Conservation (phyloP, 2,329 filamentous ascomycete species). For the Penicillium sumatraense region DNA sequence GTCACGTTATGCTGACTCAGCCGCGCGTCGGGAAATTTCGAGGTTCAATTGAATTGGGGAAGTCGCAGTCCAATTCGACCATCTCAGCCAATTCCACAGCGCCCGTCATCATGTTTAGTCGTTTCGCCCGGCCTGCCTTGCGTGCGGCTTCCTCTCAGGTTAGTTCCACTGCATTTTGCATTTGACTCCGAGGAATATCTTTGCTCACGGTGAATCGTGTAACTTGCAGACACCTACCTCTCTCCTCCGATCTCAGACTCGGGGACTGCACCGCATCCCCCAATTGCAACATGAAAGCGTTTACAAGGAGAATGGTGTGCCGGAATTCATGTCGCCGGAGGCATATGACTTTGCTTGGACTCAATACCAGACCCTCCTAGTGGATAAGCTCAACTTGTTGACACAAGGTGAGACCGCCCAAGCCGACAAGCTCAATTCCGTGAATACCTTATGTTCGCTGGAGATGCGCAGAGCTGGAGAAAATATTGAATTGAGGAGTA, state of each 20-base stretch:
- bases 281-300: slow-evolving; percentile 51
- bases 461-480: not conserved
- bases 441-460: not conserved
- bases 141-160: slow-evolving; percentile 47
- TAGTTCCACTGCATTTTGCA: slow-evolving; percentile 14
- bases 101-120: slow-evolving; percentile 47
- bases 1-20: slow-evolving; percentile 21
- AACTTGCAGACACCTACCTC: slow-evolving; percentile 36
- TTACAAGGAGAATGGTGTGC: slow-evolving; percentile 61
- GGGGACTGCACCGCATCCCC: slow-evolving; percentile 52
- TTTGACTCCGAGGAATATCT: too few species aligned
- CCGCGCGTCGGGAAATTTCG: slow-evolving; percentile 38
- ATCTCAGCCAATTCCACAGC: not conserved
- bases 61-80: too few species aligned
- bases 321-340: slow-evolving; percentile 70
- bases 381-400: slow-evolving; percentile 76
- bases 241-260: slow-evolving; percentile 42
- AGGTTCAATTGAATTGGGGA: slow-evolving; percentile 27
- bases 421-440: slow-evolving; percentile 4
- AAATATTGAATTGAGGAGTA: not conserved
- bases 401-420: slow-evolving; percentile 64
- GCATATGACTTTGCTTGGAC: slow-evolving; percentile 80
- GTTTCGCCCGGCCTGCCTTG: slow-evolving; percentile 48
- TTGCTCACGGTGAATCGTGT: slow-evolving; percentile 23
- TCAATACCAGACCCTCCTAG: slow-evolving; percentile 75